A percentile compares a stretch with the other conserved stretches of the same genome.
These are phyloP conservation scores for Adansonia gregorii DNA, from an alignment of 441 rosid genomes.

Conservation along the genomic window DNA sequence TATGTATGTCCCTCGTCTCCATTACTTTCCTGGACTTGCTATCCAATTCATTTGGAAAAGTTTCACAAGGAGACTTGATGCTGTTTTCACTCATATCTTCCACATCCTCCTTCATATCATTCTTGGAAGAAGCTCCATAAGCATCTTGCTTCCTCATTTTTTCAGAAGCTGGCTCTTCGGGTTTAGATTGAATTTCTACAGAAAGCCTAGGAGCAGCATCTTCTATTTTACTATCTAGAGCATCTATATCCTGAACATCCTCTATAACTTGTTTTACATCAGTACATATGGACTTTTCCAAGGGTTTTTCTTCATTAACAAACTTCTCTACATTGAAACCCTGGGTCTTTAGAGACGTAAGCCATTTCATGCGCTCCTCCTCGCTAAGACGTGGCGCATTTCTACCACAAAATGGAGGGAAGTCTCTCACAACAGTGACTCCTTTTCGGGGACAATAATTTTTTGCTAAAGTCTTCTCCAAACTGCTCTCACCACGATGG, in stretches of 20 bases:
- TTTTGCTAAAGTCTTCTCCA: constrained; percentile 27
- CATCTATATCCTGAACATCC: not conserved
- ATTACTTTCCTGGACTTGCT: not conserved
- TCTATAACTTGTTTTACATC: not conserved
- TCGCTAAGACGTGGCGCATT: constrained; percentile 13
- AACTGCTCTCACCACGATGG: constrained; percentile 2
- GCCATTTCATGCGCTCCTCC: constrained; percentile 16
- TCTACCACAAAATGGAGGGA: constrained; percentile 25
- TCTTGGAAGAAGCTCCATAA: not conserved
- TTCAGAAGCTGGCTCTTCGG: constrained; percentile 2
- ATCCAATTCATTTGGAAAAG: constrained; percentile 17
- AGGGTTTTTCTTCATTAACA: constrained; percentile 1
- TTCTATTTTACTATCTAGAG: not conserved
- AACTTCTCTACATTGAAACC: constrained; percentile 17
- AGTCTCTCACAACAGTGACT: constrained; percentile 24
- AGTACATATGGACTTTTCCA: not conserved
- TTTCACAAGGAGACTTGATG: constrained; percentile 11
- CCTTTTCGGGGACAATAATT: constrained; percentile 54
- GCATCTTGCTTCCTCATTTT: not conserved
- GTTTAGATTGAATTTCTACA: constrained; percentile 1
- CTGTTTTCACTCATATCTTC: not conserved
- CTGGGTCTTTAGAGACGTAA: constrained; percentile 10
- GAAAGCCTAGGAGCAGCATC: not conserved
- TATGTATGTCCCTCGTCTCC: not conserved
- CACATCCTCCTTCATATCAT: not conserved